These are phyloP conservation scores for Gaultheria prostrata DNA, from an alignment of 148 eudicot genomes.

Conservation along the genomic window DNA sequence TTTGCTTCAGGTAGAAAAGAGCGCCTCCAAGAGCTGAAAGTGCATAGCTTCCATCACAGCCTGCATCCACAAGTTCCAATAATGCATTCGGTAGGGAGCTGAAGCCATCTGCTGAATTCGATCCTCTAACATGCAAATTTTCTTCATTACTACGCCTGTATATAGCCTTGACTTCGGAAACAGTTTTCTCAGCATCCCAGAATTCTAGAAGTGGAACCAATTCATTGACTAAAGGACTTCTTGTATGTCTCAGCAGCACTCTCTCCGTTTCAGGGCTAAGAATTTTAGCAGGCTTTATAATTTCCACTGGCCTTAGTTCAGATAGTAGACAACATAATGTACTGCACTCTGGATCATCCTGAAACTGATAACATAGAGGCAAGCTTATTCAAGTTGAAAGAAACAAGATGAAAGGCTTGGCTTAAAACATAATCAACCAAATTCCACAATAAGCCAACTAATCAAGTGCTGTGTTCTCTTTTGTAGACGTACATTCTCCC, in stretches of 20 bases:
- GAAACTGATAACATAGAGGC: constrained; percentile 51
- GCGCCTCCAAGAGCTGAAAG: constrained; percentile 92
- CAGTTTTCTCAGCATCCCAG: constrained; percentile 89
- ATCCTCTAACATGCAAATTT: constrained; percentile 18
- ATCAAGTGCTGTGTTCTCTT: background rate
- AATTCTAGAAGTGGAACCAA: constrained; percentile 73
- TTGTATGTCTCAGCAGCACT: constrained; percentile 69
- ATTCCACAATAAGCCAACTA: background rate
- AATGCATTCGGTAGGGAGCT: constrained; percentile 58
- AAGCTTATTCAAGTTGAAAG: constrained; percentile 13
- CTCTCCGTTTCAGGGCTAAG: constrained; percentile 83
- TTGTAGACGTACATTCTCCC: constrained; percentile 2
- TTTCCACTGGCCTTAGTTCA: constrained; percentile 92
- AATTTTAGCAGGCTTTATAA: constrained; percentile 73
- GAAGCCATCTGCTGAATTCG: constrained; percentile 27
- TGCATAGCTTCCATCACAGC: constrained; percentile 59
- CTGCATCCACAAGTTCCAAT: constrained; percentile 50
- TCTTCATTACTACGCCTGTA: constrained; percentile 39
- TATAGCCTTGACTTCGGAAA: constrained; percentile 56
- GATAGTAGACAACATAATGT: constrained; percentile 72
- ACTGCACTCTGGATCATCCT: constrained; percentile 87
- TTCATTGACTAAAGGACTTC: constrained; percentile 82
- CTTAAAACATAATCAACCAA: background rate
- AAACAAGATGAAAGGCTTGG: background rate
- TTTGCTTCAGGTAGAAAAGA: constrained; percentile 83